phyloP scores from a whole-genome alignment of 345 rosid species.

The Gossypium bickii region DNA sequence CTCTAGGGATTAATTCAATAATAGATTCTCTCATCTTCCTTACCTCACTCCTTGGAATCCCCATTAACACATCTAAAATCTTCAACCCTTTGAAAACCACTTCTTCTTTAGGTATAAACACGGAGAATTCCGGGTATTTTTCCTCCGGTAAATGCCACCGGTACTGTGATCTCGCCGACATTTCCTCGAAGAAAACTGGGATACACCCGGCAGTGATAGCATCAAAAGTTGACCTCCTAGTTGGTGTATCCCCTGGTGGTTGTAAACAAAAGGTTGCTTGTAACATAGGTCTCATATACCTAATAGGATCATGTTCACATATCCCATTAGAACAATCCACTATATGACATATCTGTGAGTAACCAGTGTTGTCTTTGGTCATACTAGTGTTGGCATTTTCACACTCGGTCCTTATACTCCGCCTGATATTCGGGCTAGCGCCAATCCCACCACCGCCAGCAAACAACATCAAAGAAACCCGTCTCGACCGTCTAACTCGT shows the following conservation, averaged over 20 bases:
- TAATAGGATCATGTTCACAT: slow-evolving; percentile 84
- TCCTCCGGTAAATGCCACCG: slow-evolving; percentile 69
- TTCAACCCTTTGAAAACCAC: slow-evolving; percentile 65
- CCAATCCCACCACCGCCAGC: slow-evolving; percentile 85
- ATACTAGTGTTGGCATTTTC: slow-evolving; percentile 23
- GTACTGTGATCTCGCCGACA: slow-evolving; percentile 65
- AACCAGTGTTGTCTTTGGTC: background rate
- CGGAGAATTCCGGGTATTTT: slow-evolving; percentile 49
- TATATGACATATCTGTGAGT: slow-evolving; percentile 51
- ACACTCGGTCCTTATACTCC: slow-evolving; percentile 82
- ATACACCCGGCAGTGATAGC: slow-evolving; percentile 81
- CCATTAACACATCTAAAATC: slow-evolving; percentile 66
- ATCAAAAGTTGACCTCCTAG: slow-evolving; percentile 80
- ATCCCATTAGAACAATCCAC: slow-evolving; percentile 87
- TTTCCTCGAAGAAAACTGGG: slow-evolving; percentile 88
- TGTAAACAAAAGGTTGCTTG: slow-evolving; percentile 75
- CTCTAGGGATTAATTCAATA: slow-evolving; percentile 62
- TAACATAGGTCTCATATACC: slow-evolving; percentile 77
- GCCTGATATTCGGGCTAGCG: slow-evolving; percentile 54
- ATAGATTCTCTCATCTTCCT: slow-evolving; percentile 67
- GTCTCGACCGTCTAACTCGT: slow-evolving; percentile 49
- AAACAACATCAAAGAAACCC: slow-evolving; percentile 61
- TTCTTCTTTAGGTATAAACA: slow-evolving; percentile 72
- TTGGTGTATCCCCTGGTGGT: slow-evolving; percentile 92
- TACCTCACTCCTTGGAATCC: slow-evolving; percentile 55